A percentile compares a stretch with the other conserved stretches of the same genome.
These are phyloP conservation scores for Aspergillus sclerotialis DNA, from an alignment of 2,329 filamentous ascomycete species.

Conservation along the genomic window DNA sequence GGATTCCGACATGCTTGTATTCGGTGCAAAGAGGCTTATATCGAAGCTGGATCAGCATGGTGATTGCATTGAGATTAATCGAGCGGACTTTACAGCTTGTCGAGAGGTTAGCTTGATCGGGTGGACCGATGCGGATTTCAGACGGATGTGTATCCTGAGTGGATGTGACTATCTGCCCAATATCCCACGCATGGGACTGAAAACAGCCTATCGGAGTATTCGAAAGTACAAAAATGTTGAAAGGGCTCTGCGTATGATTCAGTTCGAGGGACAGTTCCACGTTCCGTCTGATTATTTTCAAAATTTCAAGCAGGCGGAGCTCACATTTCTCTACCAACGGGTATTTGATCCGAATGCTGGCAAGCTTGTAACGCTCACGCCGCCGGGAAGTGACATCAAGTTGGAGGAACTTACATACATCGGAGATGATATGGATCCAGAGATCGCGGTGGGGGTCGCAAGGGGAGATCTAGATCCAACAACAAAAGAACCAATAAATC, in stretches of 20 bases:
- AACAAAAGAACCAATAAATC: constrained; percentile 61
- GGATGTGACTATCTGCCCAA: constrained; percentile 92
- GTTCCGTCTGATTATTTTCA: constrained; percentile 77
- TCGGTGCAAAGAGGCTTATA: constrained; percentile 81
- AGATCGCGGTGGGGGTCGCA: constrained; percentile 67
- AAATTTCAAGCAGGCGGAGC: constrained; percentile 76
- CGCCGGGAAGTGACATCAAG: constrained; percentile 56
- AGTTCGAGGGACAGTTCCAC: constrained; percentile 79
- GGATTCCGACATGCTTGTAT: constrained; percentile 92
- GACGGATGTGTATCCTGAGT: constrained; percentile 91
- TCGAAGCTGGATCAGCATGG: constrained; percentile 95
- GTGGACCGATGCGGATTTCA: constrained; percentile 87
- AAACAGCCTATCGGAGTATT: constrained; percentile 85
- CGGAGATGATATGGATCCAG: constrained; percentile 62
- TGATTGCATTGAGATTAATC: constrained; percentile 85
- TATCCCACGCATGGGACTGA: constrained; percentile 79
- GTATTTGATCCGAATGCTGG: constrained; percentile 76
- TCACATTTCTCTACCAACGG: constrained; percentile 89
- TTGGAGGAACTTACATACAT: constrained; percentile 73
- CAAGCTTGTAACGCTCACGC: constrained; percentile 67
- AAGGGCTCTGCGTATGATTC: constrained; percentile 69
- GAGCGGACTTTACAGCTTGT: constrained; percentile 80
- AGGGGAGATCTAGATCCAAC: constrained; percentile 80
- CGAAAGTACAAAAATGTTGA: constrained; percentile 86
- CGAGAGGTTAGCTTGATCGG: constrained; percentile 82